Evolutionary conservation across 1,139 yeast species (phyloP).

Genomic region (Yamadazyma sp.): DNA sequence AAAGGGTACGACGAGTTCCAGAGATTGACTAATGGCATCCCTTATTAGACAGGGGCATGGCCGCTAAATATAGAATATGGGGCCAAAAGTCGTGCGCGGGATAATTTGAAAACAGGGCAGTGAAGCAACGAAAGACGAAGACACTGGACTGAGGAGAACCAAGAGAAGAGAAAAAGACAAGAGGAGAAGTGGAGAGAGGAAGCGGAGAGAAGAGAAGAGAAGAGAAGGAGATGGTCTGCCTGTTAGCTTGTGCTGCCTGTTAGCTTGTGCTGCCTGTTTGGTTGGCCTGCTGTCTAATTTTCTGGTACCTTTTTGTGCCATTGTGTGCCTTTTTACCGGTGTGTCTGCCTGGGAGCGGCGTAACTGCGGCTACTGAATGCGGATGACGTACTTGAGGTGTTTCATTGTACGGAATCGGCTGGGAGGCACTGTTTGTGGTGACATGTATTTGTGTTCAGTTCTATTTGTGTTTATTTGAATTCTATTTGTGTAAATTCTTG

Average conservation of each 20-base stretch:
- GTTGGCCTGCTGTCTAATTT: too few relatives aligned
- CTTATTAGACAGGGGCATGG: constrained; percentile 48
- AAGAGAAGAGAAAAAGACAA: neutral
- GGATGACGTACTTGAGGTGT: neutral
- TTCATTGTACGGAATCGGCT: neutral
- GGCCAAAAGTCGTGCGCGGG: too few relatives aligned
- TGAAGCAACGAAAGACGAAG: neutral
- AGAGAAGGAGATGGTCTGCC: too few relatives aligned
- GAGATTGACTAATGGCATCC: constrained; percentile 92
- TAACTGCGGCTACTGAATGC: too few relatives aligned
- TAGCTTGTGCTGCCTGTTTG: too few relatives aligned
- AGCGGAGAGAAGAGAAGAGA: too few relatives aligned
- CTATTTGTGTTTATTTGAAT: neutral
- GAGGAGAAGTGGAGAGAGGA: too few relatives aligned
- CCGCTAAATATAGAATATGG: too few relatives aligned
- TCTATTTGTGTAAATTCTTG: neutral
- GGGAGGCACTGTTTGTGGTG: too few relatives aligned
- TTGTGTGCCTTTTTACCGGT: neutral
- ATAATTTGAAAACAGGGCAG: too few relatives aligned
- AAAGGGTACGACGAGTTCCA: constrained; percentile 98
- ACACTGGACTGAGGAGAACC: neutral
- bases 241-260: too few relatives aligned
- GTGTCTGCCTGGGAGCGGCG: too few relatives aligned
- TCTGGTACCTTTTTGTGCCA: neutral
- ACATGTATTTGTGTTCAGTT: neutral